These are phyloP conservation scores for Ganoderma meredithae DNA, from an alignment of 1,284 basidiomycete species.

Conservation along the genomic window DNA sequence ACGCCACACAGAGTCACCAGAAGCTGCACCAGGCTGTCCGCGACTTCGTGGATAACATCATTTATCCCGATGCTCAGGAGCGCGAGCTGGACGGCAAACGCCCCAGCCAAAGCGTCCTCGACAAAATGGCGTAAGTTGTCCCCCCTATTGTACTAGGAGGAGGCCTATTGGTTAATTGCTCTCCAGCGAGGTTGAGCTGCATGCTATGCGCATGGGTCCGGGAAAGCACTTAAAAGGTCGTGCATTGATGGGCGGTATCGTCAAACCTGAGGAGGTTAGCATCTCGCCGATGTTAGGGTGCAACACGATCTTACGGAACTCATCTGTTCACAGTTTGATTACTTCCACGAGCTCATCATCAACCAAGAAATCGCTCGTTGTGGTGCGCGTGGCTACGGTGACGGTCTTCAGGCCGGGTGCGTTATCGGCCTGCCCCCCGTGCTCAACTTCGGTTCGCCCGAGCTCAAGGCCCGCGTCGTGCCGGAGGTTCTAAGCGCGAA, in stretches of 20 bases:
- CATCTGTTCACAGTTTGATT: conserved; percentile 67
- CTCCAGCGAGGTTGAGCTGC: conserved; percentile 69
- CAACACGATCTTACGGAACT: not conserved
- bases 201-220: conserved; percentile 92
- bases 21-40: conserved; percentile 56
- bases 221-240: conserved; percentile 87
- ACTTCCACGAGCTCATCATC: conserved; percentile 90
- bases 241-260: conserved; percentile 81
- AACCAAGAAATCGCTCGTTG: conserved; percentile 86
- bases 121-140: conserved; percentile 70
- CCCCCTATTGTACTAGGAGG: not conserved
- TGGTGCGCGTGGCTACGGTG: conserved; percentile 66
- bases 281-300: not conserved
- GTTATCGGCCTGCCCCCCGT: conserved; percentile 53
- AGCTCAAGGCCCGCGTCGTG: conserved; percentile 80
- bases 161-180: not conserved
- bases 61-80: conserved; percentile 61
- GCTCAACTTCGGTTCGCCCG: conserved; percentile 84
- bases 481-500: conserved; percentile 84
- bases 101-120: conserved; percentile 67
- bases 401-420: conserved; percentile 66
- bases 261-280: conserved; percentile 85
- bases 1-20: conserved; percentile 50
- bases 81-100: conserved; percentile 83
- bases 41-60: conserved; percentile 57